Evolutionary conservation across 345 rosid species (phyloP).

Genomic region (Bruguiera gymnorhiza): DNA sequence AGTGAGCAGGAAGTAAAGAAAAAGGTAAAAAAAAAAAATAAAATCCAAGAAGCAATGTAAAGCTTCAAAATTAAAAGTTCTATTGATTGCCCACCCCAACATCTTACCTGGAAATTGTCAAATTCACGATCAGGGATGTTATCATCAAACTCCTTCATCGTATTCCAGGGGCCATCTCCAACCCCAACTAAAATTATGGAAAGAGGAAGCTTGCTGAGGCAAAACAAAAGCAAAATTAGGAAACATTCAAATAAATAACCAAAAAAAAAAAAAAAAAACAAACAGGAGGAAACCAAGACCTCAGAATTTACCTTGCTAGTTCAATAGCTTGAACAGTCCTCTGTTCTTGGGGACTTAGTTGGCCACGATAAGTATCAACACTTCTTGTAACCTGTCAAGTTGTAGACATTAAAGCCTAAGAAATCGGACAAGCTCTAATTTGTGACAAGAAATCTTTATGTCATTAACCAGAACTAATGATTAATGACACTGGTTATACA

Average conservation of each 20-base stretch:
- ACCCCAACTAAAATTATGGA: conserved; percentile 34
- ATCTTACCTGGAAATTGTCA: conserved; percentile 30
- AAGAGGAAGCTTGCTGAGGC: conserved; percentile 29
- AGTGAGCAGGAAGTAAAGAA: background rate
- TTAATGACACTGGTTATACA: background rate
- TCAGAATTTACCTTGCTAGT: conserved; percentile 23
- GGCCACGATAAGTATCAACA: conserved; percentile 24
- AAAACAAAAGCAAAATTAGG: background rate
- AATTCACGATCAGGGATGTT: conserved; percentile 32
- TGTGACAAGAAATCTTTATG: too few relatives aligned
- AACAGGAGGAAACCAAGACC: background rate
- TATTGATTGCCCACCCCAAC: background rate
- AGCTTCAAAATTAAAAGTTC: background rate
- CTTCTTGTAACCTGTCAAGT: conserved; percentile 23
- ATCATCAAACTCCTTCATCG: conserved; percentile 33
- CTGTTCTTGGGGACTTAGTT: conserved; percentile 33
- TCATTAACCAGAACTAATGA: background rate
- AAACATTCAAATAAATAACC: background rate
- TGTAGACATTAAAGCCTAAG: background rate
- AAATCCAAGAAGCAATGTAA: background rate
- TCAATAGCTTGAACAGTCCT: conserved; percentile 31
- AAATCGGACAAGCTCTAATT: too few relatives aligned
- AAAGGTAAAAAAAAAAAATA: background rate
- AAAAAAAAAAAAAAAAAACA: too few relatives aligned
- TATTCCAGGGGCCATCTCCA: conserved; percentile 39